A percentile compares a stretch with the other conserved stretches of the same genome.
Evolutionary conservation across 768 basidiomycete species (phyloP).

Genomic region (Paxillus ammoniavirescens): DNA sequence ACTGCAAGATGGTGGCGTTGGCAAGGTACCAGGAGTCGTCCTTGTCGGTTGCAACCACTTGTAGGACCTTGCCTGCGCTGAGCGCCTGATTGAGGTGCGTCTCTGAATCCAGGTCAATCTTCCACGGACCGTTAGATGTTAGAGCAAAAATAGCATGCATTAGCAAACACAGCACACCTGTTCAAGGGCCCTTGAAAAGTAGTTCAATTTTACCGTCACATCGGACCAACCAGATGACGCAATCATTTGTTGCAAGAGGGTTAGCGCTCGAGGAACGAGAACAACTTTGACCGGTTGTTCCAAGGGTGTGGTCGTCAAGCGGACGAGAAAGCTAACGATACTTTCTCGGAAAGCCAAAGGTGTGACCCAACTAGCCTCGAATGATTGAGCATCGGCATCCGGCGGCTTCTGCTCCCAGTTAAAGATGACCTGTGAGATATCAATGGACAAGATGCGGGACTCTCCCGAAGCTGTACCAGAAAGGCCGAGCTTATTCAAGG

Average conservation of each 20-base stretch:
- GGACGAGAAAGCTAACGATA: slow-evolving; percentile 94
- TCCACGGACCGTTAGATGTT: slow-evolving; percentile 11
- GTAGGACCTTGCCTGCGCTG: slow-evolving; percentile 84
- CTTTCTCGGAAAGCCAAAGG: slow-evolving; percentile 82
- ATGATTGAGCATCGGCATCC: slow-evolving; percentile 23
- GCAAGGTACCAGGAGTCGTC: slow-evolving; percentile 75
- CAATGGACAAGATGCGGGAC: slow-evolving; percentile 82
- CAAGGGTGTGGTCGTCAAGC: slow-evolving; percentile 71
- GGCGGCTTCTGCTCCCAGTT: slow-evolving; percentile 82
- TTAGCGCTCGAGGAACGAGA: slow-evolving; percentile 62
- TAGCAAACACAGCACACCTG: slow-evolving; percentile 48
- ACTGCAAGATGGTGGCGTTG: slow-evolving; percentile 73
- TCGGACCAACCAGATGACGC: slow-evolving; percentile 86
- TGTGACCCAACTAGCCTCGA: slow-evolving; percentile 57
- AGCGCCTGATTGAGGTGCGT: slow-evolving; percentile 64
- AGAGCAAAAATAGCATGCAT: slow-evolving; percentile 1
- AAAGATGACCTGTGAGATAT: slow-evolving; percentile 88
- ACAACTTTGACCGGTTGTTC: slow-evolving; percentile 39
- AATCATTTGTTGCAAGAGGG: slow-evolving; percentile 73
- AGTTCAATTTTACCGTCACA: slow-evolving; percentile 87
- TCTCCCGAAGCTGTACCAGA: slow-evolving; percentile 68
- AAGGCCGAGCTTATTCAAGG: slow-evolving; percentile 85
- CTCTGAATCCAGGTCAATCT: slow-evolving; percentile 77
- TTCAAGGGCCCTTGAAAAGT: slow-evolving; percentile 82
- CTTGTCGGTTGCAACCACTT: slow-evolving; percentile 81